Conservation (phyloP, 805 yeast genomes). For the Brettanomyces sp. region DNA sequence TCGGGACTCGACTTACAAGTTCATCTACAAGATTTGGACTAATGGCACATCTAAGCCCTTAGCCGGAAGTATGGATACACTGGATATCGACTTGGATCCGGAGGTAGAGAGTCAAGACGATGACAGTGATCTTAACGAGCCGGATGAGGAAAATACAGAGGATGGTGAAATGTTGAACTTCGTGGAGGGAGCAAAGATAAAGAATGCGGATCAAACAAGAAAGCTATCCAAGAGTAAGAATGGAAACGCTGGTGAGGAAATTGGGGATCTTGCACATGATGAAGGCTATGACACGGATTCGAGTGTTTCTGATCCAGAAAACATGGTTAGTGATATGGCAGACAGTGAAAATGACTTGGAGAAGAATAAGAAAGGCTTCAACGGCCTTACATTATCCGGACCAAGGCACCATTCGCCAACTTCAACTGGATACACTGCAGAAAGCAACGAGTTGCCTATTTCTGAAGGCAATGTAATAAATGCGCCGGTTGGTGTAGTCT, state of each 20-base stretch:
- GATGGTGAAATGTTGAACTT: conserved; percentile 3
- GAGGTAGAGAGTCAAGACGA: conserved; percentile 19
- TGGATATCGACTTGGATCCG: conserved; percentile 17
- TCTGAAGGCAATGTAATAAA: conserved; percentile 28
- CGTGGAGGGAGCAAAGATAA: neutral
- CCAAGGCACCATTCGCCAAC: conserved; percentile 26
- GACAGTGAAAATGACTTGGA: conserved; percentile 17
- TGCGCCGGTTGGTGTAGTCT: conserved; percentile 62
- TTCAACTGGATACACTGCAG: conserved; percentile 33
- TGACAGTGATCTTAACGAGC: conserved; percentile 18
- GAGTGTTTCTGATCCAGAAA: conserved; percentile 20
- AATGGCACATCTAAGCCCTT: conserved; percentile 16
- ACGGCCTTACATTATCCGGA: conserved; percentile 33
- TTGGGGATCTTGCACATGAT: neutral
- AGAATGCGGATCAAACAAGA: neutral
- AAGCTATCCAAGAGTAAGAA: neutral
- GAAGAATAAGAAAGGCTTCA: conserved; percentile 11
- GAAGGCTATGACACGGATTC: conserved; percentile 22
- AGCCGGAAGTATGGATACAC: conserved; percentile 13
- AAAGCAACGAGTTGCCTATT: conserved; percentile 44
- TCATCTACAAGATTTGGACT: conserved; percentile 57
- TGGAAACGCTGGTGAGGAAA: neutral
- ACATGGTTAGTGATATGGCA: conserved; percentile 23
- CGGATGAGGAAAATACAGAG: neutral
- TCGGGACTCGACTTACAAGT: conserved; percentile 43